Percentiles rank a stretch among this genome's conserved stretches.
phyloP scores from a whole-genome alignment of 805 yeast species.

The Ogataea zsoltii region DNA sequence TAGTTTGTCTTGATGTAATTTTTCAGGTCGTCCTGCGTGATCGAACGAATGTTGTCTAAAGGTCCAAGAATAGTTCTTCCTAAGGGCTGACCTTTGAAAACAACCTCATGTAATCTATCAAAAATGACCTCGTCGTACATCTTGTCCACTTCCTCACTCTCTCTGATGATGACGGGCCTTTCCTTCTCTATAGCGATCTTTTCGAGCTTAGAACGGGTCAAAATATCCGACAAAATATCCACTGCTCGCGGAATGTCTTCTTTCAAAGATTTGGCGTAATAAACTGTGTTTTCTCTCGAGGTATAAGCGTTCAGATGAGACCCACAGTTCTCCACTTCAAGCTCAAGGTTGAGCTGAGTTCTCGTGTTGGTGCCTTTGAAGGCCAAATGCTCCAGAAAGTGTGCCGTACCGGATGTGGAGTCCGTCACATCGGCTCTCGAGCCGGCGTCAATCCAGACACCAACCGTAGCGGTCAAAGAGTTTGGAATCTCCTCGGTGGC shows the following conservation, averaged over 20 bases:
- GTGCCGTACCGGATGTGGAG: slow-evolving; percentile 91
- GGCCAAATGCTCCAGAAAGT: slow-evolving; percentile 93
- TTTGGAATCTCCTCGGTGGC: slow-evolving; percentile 89
- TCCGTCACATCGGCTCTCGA: slow-evolving; percentile 89
- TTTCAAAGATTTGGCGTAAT: slow-evolving; percentile 85
- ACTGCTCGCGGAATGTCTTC: slow-evolving; percentile 82
- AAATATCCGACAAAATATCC: slow-evolving; percentile 84
- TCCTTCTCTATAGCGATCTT: slow-evolving; percentile 89
- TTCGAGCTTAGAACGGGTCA: slow-evolving; percentile 83
- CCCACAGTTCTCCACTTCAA: slow-evolving; percentile 94
- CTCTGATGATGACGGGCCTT: slow-evolving; percentile 94
- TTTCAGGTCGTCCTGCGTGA: slow-evolving; percentile 72
- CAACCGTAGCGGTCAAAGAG: slow-evolving; percentile 93
- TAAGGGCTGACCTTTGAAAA: slow-evolving; percentile 85
- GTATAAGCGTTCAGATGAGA: slow-evolving; percentile 99
- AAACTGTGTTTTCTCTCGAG: slow-evolving; percentile 95
- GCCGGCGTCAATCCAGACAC: slow-evolving; percentile 98
- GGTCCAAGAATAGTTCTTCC: slow-evolving; percentile 98
- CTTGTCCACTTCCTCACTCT: slow-evolving; percentile 96
- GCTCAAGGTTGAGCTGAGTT: slow-evolving; percentile 78
- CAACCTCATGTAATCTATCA: slow-evolving; percentile 92
- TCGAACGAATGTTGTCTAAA: slow-evolving; percentile 78
- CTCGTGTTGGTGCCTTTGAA: slow-evolving; percentile 90
- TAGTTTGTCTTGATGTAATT: slow-evolving; percentile 83
- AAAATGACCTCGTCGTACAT: slow-evolving; percentile 98